Percentiles rank a stretch among this genome's conserved stretches.
phyloP scores from a whole-genome alignment of 495 filamentous ascomycete genomes.

The Clohesyomyces aquaticus region DNA sequence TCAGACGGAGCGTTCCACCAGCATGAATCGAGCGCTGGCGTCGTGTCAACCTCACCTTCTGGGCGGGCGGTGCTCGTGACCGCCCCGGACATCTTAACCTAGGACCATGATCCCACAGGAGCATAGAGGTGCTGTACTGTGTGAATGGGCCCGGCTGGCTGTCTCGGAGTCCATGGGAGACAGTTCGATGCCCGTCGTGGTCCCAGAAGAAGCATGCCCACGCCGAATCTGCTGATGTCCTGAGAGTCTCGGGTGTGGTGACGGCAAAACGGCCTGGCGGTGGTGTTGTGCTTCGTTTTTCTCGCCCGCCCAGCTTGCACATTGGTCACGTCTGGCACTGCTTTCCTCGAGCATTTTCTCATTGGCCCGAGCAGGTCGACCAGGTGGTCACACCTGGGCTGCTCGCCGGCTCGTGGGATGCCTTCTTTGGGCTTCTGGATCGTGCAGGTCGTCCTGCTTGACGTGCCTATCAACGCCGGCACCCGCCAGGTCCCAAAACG shows the following conservation, averaged over 20 bases:
- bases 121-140: background rate
- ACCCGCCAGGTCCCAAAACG: slow-evolving; percentile 33
- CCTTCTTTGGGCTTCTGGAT: slow-evolving; percentile 37
- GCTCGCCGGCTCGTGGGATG: slow-evolving; percentile 17
- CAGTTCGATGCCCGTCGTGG: too few species aligned
- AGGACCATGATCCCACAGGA: slow-evolving; percentile 6
- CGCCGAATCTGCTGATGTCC: slow-evolving; percentile 1
- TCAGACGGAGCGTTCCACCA: background rate
- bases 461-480: slow-evolving; percentile 29
- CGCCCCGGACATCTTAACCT: background rate
- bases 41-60: too few species aligned
- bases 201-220: slow-evolving; percentile 1
- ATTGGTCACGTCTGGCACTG: background rate
- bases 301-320: background rate
- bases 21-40: slow-evolving; percentile 22
- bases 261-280: background rate
- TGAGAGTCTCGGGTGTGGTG: background rate
- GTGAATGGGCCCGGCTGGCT: background rate
- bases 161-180: slow-evolving; percentile 10
- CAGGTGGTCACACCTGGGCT: background rate
- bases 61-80: slow-evolving; percentile 16
- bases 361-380: slow-evolving; percentile 1
- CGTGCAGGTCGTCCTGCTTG: slow-evolving; percentile 6
- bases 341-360: slow-evolving; percentile 16
- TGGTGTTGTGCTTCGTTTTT: slow-evolving; percentile 8